Conservation (phyloP, 768 basidiomycete species). For the Tubosaeta sp. region DNA sequence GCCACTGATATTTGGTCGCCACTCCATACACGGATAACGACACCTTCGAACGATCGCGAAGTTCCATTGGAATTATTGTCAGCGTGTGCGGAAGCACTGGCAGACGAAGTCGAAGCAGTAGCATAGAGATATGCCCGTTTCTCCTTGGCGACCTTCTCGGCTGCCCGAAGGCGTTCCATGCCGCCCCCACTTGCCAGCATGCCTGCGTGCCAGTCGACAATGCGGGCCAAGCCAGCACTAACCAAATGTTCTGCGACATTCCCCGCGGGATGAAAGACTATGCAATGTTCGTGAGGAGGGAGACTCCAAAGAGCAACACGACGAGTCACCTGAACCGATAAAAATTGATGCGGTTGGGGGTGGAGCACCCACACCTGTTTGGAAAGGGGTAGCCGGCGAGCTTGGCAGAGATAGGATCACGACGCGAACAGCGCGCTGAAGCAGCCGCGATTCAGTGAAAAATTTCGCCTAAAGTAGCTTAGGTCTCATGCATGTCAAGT, state of each 20-base stretch:
- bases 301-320: neutral
- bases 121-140: conserved; percentile 69
- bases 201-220: conserved; percentile 98
- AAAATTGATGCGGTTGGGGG: conserved; percentile 77
- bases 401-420: conserved; percentile 77
- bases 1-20: conserved; percentile 85
- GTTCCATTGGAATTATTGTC: conserved; percentile 44
- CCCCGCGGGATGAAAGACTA: conserved; percentile 87
- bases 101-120: conserved; percentile 39
- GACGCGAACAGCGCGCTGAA: conserved; percentile 74
- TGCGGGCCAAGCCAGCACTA: conserved; percentile 77
- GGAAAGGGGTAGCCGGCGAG: conserved; percentile 77
- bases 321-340: conserved; percentile 79
- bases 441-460: conserved; percentile 86
- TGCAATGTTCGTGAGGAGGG: neutral
- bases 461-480: conserved; percentile 68
- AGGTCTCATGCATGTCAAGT: neutral
- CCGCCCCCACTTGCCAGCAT: conserved; percentile 81
- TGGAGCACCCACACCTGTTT: conserved; percentile 48
- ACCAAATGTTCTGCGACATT: conserved; percentile 92
- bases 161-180: conserved; percentile 83
- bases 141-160: conserved; percentile 79
- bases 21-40: conserved; percentile 85
- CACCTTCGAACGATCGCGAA: conserved; percentile 66
- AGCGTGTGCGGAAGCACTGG: conserved; percentile 37